Percentiles rank a stretch among this genome's conserved stretches.
phyloP scores from a whole-genome alignment of 1,284 basidiomycete species.

The Bjerkandera adusta region DNA sequence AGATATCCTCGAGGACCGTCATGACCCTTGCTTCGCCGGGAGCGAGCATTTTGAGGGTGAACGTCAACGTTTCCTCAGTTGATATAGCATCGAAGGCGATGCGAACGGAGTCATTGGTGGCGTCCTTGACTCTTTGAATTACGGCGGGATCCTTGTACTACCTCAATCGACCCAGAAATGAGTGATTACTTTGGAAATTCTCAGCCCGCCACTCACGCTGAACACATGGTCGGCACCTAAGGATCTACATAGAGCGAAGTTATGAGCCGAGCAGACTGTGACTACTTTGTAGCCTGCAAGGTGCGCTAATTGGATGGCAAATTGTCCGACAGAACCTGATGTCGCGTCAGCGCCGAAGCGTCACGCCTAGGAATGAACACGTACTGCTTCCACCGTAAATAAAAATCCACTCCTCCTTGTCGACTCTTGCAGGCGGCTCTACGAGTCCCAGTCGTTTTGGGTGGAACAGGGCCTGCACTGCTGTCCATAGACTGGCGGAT shows the following conservation, averaged over 20 bases:
- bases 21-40: conserved; percentile 21
- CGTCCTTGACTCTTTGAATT: conserved; percentile 25
- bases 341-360: background rate
- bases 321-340: conserved; percentile 38
- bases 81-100: conserved; percentile 26
- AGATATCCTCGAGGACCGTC: conserved; percentile 10
- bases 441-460: conserved; percentile 19
- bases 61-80: conserved; percentile 15
- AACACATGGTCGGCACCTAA: conserved; percentile 41
- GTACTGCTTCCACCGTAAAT: conserved; percentile 27
- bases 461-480: conserved; percentile 31
- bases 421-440: conserved; percentile 16
- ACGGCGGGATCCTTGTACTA: too few relatives aligned
- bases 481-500: conserved; percentile 25
- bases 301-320: conserved; percentile 42
- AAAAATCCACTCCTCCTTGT: conserved; percentile 21
- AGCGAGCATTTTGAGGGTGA: conserved; percentile 19
- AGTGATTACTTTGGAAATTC: background rate
- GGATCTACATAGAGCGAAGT: conserved; percentile 35
- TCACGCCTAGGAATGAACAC: background rate
- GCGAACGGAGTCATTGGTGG: conserved; percentile 22
- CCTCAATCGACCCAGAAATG: too few relatives aligned
- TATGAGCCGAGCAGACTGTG: conserved; percentile 38
- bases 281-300: conserved; percentile 39
- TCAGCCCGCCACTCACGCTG: conserved; percentile 31